Conservation (phyloP, 75 land plant species). For the Selaginella moellendorffii region DNA sequence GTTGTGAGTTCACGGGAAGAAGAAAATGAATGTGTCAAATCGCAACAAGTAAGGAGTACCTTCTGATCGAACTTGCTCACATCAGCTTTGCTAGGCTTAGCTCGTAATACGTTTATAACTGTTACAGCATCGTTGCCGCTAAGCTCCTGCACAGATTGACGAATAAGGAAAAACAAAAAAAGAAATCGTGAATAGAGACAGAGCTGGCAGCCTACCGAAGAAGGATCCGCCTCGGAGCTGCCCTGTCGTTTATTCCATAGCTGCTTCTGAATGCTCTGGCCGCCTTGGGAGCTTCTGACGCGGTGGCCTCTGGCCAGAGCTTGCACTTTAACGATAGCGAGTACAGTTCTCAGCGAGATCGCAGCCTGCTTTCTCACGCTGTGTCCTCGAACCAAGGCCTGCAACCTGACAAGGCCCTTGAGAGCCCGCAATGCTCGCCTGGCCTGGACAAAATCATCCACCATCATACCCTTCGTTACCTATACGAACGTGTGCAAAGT, state of each 20-base stretch:
- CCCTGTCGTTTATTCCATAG: background rate
- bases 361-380: conserved; percentile 42
- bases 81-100: background rate
- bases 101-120: background rate
- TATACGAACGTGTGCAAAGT: too few species aligned
- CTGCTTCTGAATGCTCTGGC: conserved; percentile 1
- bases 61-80: background rate
- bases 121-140: background rate
- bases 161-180: background rate
- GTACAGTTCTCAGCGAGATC: conserved; percentile 29
- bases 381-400: conserved; percentile 72
- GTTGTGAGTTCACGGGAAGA: background rate
- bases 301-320: conserved; percentile 34
- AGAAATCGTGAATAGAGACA: background rate
- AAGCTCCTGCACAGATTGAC: background rate
- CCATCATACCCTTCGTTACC: background rate
- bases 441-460: conserved; percentile 33
- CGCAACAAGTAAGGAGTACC: background rate
- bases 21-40: too few species aligned
- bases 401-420: conserved; percentile 64
- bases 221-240: background rate
- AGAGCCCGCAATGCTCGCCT: conserved; percentile 71
- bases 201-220: too few species aligned
- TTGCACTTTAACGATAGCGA: conserved; percentile 36
- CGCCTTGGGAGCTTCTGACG: conserved; percentile 23